Conservation (phyloP, 1,284 basidiomycete genomes). For the Heliocybe sulcata region DNA sequence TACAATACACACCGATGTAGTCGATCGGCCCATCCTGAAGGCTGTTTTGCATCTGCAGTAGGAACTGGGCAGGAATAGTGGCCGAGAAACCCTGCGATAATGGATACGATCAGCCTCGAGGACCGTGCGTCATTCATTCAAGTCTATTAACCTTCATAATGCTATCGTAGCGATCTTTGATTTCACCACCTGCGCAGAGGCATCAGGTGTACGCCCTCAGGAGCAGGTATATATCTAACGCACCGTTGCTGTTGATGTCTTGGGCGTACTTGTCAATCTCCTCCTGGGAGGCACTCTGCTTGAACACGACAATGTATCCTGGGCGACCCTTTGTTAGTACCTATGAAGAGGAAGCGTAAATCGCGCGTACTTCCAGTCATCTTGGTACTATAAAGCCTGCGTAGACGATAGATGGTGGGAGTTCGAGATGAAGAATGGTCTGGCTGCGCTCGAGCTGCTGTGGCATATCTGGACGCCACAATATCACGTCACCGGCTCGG, state of each 20-base stretch:
- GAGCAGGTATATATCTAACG: conserved; percentile 3
- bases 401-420: neutral
- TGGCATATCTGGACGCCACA: neutral
- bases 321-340: conserved; percentile 1
- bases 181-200: conserved; percentile 30
- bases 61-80: conserved; percentile 30
- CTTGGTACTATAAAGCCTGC: neutral
- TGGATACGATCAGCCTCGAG: conserved; percentile 1
- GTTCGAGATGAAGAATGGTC: neutral
- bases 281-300: conserved; percentile 32
- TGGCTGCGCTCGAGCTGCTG: neutral
- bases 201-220: conserved; percentile 1
- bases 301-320: conserved; percentile 59
- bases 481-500: neutral
- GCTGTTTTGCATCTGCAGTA: conserved; percentile 26
- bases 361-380: conserved; percentile 2
- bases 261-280: conserved; percentile 35
- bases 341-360: no score
- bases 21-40: conserved; percentile 34
- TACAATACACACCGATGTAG: conserved; percentile 41
- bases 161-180: conserved; percentile 31
- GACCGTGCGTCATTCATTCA: neutral
- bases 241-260: conserved; percentile 34
- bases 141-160: conserved; percentile 23
- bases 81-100: conserved; percentile 48